A percentile compares a stretch with the other conserved stretches of the same genome.
These are phyloP conservation scores for Nepenthes mirabilis DNA, from an alignment of 148 eudicot genomes.

Conservation along the genomic window DNA sequence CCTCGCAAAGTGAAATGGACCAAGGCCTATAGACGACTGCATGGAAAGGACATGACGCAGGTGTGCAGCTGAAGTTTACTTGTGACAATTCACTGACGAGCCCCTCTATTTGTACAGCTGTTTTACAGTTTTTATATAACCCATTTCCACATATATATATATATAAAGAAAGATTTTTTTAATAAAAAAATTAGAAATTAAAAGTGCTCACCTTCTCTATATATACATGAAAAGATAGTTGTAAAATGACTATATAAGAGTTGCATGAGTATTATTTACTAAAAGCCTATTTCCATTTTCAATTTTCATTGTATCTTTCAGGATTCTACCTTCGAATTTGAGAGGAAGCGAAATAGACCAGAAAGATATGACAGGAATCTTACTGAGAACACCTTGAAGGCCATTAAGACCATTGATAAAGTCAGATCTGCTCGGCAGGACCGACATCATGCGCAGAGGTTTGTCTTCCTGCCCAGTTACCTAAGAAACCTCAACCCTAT, in stretches of 20 bases:
- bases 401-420: constrained; percentile 61
- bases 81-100: neutral
- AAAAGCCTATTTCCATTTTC: neutral
- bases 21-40: constrained; percentile 76
- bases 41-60: constrained; percentile 98
- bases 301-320: constrained; percentile 6
- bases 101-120: too few species aligned
- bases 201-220: too few species aligned
- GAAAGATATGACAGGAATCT: constrained; percentile 86
- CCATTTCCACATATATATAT: too few species aligned
- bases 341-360: constrained; percentile 91
- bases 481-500: too few species aligned
- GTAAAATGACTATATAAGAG: too few species aligned
- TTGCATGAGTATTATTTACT: too few species aligned
- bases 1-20: constrained; percentile 99
- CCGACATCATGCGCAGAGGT: constrained; percentile 45
- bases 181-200: too few species aligned
- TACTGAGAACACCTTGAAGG: constrained; percentile 48
- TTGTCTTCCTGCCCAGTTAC: neutral
- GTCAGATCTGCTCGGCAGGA: constrained; percentile 32
- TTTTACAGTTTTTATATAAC: too few species aligned
- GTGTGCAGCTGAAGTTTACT: constrained; percentile 15
- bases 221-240: too few species aligned
- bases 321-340: constrained; percentile 95
- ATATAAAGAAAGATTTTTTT: too few species aligned